Evolutionary conservation across 2,329 filamentous ascomycete species (phyloP).

Genomic region (Didymosphaeria variabile): DNA sequence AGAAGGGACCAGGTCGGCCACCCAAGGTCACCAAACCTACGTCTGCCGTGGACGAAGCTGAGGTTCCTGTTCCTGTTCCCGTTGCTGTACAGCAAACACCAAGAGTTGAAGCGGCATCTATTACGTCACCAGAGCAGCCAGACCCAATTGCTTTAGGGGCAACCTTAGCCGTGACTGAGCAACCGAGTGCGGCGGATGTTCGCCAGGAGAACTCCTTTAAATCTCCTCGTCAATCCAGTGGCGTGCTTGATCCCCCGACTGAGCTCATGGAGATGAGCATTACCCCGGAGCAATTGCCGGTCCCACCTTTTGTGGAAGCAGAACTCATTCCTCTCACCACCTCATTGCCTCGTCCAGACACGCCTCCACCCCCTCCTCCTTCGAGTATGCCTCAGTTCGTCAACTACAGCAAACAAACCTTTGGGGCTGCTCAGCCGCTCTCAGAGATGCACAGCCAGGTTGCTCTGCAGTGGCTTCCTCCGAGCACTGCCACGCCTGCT

Average conservation of each 20-base stretch:
- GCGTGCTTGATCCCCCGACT: constrained; percentile 39
- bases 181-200: background rate
- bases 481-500: constrained; percentile 38
- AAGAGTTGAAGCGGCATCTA: constrained; percentile 31
- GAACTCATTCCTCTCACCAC: constrained; percentile 31
- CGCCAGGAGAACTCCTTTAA: background rate
- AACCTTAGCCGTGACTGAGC: constrained; percentile 19
- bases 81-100: constrained; percentile 48
- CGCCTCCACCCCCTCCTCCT: constrained; percentile 50
- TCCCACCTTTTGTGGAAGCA: constrained; percentile 38
- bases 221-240: constrained; percentile 28
- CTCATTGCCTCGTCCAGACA: constrained; percentile 47
- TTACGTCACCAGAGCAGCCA: constrained; percentile 37
- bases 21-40: constrained; percentile 35
- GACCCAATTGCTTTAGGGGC: constrained; percentile 34
- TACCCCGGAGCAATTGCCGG: constrained; percentile 45
- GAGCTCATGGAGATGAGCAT: constrained; percentile 43
- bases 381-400: constrained; percentile 43
- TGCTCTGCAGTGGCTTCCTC: constrained; percentile 43
- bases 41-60: constrained; percentile 46
- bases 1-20: constrained; percentile 36
- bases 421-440: constrained; percentile 19
- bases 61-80: constrained; percentile 27
- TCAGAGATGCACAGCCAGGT: constrained; percentile 26
- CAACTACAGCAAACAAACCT: constrained; percentile 38